These are phyloP conservation scores for Psilocybe azurescens DNA, from an alignment of 768 basidiomycete genomes.

Conservation along the genomic window DNA sequence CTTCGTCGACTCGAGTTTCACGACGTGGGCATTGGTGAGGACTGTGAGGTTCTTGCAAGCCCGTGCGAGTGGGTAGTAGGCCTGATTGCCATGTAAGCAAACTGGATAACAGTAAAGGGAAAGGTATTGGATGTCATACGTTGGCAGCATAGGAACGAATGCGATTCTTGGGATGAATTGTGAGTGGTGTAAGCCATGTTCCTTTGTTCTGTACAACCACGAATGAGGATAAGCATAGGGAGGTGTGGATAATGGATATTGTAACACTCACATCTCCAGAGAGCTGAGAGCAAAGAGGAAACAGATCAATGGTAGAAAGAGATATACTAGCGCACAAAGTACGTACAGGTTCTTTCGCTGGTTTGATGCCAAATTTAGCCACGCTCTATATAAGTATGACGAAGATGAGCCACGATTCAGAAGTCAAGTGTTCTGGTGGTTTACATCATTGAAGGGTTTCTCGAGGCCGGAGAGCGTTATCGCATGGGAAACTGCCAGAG, in stretches of 20 bases:
- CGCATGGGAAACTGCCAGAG: neutral
- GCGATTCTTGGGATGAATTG: neutral
- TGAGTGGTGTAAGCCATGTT: slow-evolving; percentile 4
- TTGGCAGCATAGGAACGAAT: slow-evolving; percentile 5
- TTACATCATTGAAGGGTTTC: slow-evolving; percentile 3
- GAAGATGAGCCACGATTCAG: neutral
- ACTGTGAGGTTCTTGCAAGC: slow-evolving; percentile 4
- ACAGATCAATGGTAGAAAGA: neutral
- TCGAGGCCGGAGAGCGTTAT: slow-evolving; percentile 6
- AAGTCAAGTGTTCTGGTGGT: neutral
- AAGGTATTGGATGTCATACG: neutral
- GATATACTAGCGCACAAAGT: neutral
- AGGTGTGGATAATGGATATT: neutral
- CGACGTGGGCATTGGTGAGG: neutral
- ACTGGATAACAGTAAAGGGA: too few species aligned
- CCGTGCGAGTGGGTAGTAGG: neutral
- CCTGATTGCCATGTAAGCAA: neutral
- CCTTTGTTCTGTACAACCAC: neutral
- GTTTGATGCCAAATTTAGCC: slow-evolving; percentile 3
- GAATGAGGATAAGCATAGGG: neutral
- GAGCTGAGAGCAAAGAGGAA: neutral
- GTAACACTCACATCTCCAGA: slow-evolving; percentile 3
- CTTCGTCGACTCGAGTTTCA: neutral
- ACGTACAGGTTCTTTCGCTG: slow-evolving; percentile 6
- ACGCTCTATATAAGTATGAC: neutral